Conservation (phyloP, 2,329 filamentous ascomycete genomes). For the Lasiodiplodia gonubiensis region DNA sequence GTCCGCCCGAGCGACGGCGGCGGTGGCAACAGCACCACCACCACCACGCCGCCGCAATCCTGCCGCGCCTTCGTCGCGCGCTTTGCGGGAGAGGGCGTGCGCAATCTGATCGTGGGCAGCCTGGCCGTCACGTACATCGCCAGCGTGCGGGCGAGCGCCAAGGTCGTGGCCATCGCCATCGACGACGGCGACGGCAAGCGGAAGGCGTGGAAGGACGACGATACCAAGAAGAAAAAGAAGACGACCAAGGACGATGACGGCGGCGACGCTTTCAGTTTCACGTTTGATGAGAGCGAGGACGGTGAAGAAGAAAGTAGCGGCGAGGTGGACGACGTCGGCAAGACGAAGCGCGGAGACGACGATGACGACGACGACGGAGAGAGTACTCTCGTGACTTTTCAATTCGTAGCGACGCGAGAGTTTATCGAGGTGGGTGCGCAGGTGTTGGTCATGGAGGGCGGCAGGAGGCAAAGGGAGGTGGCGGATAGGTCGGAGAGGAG, state of each 20-base stretch:
- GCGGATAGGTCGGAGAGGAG: slow-evolving; percentile 55
- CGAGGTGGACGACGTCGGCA: slow-evolving; percentile 41
- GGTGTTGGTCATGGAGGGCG: slow-evolving; percentile 74
- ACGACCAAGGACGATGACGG: slow-evolving; percentile 33
- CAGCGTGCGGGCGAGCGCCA: slow-evolving; percentile 81
- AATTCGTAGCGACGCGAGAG: slow-evolving; percentile 71
- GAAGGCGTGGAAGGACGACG: neutral
- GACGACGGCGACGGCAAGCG: slow-evolving; percentile 32
- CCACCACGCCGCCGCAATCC: slow-evolving; percentile 52
- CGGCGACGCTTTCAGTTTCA: slow-evolving; percentile 65
- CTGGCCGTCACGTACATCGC: slow-evolving; percentile 84
- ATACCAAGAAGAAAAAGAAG: neutral
- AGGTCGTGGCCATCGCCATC: slow-evolving; percentile 62
- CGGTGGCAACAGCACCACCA: too few species aligned
- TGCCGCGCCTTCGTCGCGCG: slow-evolving; percentile 62
- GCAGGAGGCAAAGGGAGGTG: slow-evolving; percentile 55
- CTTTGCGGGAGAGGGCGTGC: slow-evolving; percentile 68
- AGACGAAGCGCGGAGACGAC: slow-evolving; percentile 38
- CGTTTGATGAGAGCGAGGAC: slow-evolving; percentile 52
- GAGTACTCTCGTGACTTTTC: slow-evolving; percentile 64
- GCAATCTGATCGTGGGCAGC: slow-evolving; percentile 68
- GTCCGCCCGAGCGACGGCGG: slow-evolving; percentile 56
- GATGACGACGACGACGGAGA: slow-evolving; percentile 34
- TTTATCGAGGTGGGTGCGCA: slow-evolving; percentile 75
- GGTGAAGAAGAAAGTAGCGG: slow-evolving; percentile 40